These are phyloP conservation scores for Actinomortierella ambigua DNA, from an alignment of 371 early-diverging fungal genomes.

Conservation along the genomic window DNA sequence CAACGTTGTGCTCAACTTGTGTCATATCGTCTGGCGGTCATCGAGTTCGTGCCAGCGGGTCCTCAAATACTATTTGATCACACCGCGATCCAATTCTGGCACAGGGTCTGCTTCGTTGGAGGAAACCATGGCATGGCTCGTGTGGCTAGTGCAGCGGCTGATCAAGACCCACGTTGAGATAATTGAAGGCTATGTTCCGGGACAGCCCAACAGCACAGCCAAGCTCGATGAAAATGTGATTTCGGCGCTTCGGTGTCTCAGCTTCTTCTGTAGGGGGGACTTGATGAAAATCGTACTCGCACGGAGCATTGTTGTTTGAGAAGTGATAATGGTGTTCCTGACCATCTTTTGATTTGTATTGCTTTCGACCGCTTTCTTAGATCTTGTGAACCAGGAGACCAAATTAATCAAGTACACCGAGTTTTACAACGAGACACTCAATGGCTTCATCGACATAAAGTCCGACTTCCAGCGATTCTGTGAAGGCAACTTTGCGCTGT, in stretches of 20 bases:
- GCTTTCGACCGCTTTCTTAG: neutral
- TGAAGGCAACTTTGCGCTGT: slow-evolving; percentile 62
- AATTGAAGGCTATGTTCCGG: slow-evolving; percentile 30
- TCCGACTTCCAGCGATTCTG: slow-evolving; percentile 74
- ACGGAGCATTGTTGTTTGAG: too few species aligned
- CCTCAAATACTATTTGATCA: slow-evolving; percentile 37
- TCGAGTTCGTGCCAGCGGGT: slow-evolving; percentile 27
- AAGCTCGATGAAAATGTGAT: slow-evolving; percentile 35
- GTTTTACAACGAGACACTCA: slow-evolving; percentile 71
- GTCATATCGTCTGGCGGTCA: slow-evolving; percentile 41
- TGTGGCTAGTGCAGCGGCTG: slow-evolving; percentile 41
- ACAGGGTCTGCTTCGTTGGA: slow-evolving; percentile 36
- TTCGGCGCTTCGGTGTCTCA: slow-evolving; percentile 34
- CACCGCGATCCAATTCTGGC: slow-evolving; percentile 29
- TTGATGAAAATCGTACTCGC: too few species aligned
- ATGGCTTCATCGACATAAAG: slow-evolving; percentile 67
- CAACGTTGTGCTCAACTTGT: slow-evolving; percentile 33
- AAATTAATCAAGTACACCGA: slow-evolving; percentile 48
- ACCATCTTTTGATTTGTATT: neutral
- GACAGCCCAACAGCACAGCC: slow-evolving; percentile 28
- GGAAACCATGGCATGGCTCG: slow-evolving; percentile 47
- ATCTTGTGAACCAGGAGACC: slow-evolving; percentile 40
- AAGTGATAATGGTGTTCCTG: too few species aligned
- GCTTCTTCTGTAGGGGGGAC: slow-evolving; percentile 30
- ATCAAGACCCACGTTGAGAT: slow-evolving; percentile 38